phyloP scores from a whole-genome alignment of 306 rosid species.

The Gastrolobium bilobum region DNA sequence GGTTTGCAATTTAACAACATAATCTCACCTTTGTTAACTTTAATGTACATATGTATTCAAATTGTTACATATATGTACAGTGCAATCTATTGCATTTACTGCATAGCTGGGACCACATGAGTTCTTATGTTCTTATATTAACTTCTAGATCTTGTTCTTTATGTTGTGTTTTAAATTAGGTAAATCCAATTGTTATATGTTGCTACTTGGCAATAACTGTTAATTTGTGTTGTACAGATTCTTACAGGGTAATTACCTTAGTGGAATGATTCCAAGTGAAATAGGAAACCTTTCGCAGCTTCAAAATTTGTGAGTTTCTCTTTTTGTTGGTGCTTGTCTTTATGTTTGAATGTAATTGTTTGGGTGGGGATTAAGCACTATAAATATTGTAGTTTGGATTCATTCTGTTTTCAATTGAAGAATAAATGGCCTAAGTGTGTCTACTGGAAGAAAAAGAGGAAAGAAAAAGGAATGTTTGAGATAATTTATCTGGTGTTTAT shows the following conservation, averaged over 20 bases:
- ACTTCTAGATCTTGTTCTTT: conserved; percentile 38
- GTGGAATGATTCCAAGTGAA: conserved; percentile 85
- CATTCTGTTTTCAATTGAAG: conserved; percentile 37
- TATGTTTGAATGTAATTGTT: conserved; percentile 35
- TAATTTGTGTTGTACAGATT: conserved; percentile 65
- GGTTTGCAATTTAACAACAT: conserved; percentile 16
- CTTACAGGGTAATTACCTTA: conserved; percentile 97
- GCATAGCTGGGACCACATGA: background rate
- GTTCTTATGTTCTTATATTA: conserved; percentile 35
- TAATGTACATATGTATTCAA: conserved; percentile 20
- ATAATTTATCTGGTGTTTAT: conserved; percentile 23
- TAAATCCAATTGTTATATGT: conserved; percentile 38
- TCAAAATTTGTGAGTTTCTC: conserved; percentile 73
- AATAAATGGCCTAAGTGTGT: conserved; percentile 19
- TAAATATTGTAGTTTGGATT: conserved; percentile 21
- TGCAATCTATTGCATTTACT: conserved; percentile 26
- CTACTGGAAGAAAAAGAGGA: background rate
- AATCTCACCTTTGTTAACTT: conserved; percentile 28
- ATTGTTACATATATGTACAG: conserved; percentile 6
- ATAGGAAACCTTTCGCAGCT: conserved; percentile 85
- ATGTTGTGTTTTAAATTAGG: conserved; percentile 28
- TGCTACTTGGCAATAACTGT: conserved; percentile 40
- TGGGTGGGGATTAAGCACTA: conserved; percentile 25
- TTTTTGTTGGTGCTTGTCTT: conserved; percentile 39
- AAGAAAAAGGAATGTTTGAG: conserved; percentile 27